A percentile compares a stretch with the other conserved stretches of the same genome.
These are phyloP conservation scores for Ulmus americana DNA, from an alignment of 331 rosid species.

Conservation along the genomic window DNA sequence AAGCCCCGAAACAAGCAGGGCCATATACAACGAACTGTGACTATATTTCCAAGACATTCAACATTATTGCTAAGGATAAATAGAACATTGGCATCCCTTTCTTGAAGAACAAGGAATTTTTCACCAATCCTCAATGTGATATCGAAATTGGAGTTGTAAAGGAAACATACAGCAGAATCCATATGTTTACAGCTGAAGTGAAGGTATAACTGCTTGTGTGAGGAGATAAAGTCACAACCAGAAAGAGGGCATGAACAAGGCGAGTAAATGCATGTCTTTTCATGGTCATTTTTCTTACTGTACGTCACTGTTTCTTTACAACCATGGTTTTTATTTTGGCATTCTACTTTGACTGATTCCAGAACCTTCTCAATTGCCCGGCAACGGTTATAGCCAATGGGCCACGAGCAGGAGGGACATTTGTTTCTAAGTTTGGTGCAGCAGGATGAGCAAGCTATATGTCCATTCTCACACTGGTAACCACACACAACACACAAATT, in stretches of 20 bases:
- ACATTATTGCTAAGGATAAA: conserved; percentile 37
- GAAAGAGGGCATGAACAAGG: conserved; percentile 57
- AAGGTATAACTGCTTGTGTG: conserved; percentile 33
- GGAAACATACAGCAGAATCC: conserved; percentile 27
- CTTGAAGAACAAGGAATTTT: conserved; percentile 40
- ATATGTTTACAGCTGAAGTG: conserved; percentile 48
- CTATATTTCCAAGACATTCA: conserved; percentile 34
- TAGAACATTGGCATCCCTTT: conserved; percentile 31
- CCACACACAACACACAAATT: conserved; percentile 23
- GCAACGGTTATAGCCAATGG: conserved; percentile 67
- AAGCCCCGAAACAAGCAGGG: conserved; percentile 30
- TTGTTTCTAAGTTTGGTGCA: conserved; percentile 42
- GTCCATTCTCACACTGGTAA: conserved; percentile 83
- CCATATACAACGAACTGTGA: conserved; percentile 44
- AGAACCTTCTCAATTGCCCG: conserved; percentile 65
- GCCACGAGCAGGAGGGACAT: conserved; percentile 56
- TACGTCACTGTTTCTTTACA: conserved; percentile 37
- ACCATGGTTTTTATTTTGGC: conserved; percentile 47
- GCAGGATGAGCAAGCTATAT: conserved; percentile 63
- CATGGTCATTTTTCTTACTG: conserved; percentile 44
- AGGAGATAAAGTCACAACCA: conserved; percentile 34
- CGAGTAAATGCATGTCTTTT: conserved; percentile 40
- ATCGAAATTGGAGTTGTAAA: conserved; percentile 26
- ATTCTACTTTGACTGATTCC: conserved; percentile 54
- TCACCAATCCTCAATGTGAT: conserved; percentile 22